Evolutionary conservation across 1,284 basidiomycete genomes (phyloP), one percentile per base, ranked within the genome.

Genomic region (Hemileia vastatrix): DNA sequence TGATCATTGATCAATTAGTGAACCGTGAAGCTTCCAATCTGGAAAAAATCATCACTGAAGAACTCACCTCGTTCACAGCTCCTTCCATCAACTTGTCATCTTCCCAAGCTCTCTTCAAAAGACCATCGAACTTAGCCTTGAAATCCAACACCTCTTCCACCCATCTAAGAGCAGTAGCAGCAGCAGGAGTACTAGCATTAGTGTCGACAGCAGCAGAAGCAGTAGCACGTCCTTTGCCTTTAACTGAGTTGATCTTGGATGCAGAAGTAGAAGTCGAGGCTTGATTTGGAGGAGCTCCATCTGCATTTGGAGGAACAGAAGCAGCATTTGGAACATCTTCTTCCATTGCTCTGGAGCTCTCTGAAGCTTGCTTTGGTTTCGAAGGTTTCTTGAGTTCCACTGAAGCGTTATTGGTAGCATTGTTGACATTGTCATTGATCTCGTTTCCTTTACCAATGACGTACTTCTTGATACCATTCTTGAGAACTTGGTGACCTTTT

Each of bases 111-210:
- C 80, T 76, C 51, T 79, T 81, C 81, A 90, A 86, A 6, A 95
- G 77, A 8, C 72, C 71, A 70, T 97, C 90, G 72, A 96, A 90
- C 72, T 84, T 88, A 77, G 93, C 89, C 77, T 97, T 97, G 65
- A 97, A 80, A 65, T 86, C 84, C 6, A 98, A 80, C 6, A 96
- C 87, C 67, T 89, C 86, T 76, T 95, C 86, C 0, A 98, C 94
- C 95, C 95, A 99, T 72, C 85, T 86, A 60, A 96, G 78, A 0
- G 93, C 95, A 6, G 78, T 70, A n/a, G n/a, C n/a, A n/a, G n/a
- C n/a, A n/a, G n/a, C n/a, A n/a, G 23, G 23, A 24, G 48, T 50
- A 15, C 23, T 32, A 32, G 48, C 31, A 24, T 9, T 11, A 24
- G 23, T 13, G 31, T 32, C 31, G n/a, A n/a, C 48, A n/a, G 23